phyloP scores from a whole-genome alignment of 192 early-diverging fungal genomes.

The Tieghemiomyces parasiticus region DNA sequence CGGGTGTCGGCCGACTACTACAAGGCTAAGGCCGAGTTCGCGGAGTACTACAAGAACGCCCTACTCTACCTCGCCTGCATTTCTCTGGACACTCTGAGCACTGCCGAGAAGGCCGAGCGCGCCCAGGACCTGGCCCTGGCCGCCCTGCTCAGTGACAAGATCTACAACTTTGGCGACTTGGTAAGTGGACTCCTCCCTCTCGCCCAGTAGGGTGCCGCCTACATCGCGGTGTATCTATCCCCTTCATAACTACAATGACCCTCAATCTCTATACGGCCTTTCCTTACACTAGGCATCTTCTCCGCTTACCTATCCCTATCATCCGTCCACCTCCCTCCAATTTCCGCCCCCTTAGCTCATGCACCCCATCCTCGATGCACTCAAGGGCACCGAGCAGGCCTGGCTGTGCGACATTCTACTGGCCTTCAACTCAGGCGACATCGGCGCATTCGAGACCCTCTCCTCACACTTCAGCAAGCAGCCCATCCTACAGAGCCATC shows the following conservation, averaged over 20 bases:
- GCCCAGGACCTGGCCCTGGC: conserved; percentile 85
- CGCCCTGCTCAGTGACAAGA: conserved; percentile 83
- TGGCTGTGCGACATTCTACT: conserved; percentile 80
- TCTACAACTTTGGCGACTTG: conserved; percentile 99
- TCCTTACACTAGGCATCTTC: too few relatives aligned
- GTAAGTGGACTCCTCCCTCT: too few relatives aligned
- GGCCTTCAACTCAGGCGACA: conserved; percentile 87
- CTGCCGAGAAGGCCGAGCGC: conserved; percentile 65
- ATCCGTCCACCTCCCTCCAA: too few relatives aligned
- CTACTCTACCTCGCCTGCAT: conserved; percentile 88
- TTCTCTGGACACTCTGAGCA: conserved; percentile 60
- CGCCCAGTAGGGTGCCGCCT: too few relatives aligned
- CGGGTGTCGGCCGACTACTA: conserved; percentile 92
- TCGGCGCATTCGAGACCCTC: conserved; percentile 79
- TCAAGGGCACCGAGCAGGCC: conserved; percentile 59
- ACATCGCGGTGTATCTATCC: too few relatives aligned
- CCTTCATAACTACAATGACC: too few relatives aligned
- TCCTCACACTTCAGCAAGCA: conserved; percentile 53
- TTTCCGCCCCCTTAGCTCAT: too few relatives aligned
- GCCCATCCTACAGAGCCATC: conserved; percentile 63
- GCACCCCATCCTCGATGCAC: conserved; percentile 71
- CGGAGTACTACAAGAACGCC: conserved; percentile 90
- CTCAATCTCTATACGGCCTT: too few relatives aligned
- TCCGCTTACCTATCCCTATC: too few relatives aligned
- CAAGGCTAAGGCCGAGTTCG: conserved; percentile 88